Percentiles rank a stretch among this genome's conserved stretches.
These are phyloP conservation scores for Fusarium nanum DNA, from an alignment of 2,329 filamentous ascomycete genomes.

Conservation along the genomic window DNA sequence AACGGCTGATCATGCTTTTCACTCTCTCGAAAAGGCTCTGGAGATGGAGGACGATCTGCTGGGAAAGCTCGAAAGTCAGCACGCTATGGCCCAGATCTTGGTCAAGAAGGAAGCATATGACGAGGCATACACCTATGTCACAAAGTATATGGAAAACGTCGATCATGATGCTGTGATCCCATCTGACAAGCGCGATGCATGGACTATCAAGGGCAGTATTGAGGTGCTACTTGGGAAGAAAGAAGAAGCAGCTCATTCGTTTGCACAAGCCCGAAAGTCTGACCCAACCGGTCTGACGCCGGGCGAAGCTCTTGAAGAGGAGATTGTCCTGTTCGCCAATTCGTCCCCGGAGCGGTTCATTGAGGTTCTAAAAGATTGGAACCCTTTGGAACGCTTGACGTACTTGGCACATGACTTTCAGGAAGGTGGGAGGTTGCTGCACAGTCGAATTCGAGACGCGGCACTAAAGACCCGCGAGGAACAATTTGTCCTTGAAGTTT, in stretches of 20 bases:
- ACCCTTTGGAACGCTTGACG: slow-evolving; percentile 43
- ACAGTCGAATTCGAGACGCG: slow-evolving; percentile 21
- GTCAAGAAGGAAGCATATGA: too few relatives aligned
- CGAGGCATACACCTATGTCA: neutral
- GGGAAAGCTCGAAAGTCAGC: too few relatives aligned
- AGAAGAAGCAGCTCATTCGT: neutral
- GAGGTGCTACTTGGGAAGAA: neutral
- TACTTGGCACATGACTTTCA: slow-evolving; percentile 44
- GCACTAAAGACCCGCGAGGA: slow-evolving; percentile 35
- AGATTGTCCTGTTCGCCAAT: too few relatives aligned
- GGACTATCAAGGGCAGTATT: too few relatives aligned
- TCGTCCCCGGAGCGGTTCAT: too few relatives aligned
- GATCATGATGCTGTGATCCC: fast-evolving
- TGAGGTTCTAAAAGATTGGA: slow-evolving; percentile 42
- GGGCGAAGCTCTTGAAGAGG: neutral
- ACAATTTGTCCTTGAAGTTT: slow-evolving; percentile 39
- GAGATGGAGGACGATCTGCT: too few relatives aligned
- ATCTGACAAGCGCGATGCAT: too few relatives aligned
- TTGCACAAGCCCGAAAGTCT: neutral
- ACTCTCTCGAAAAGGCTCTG: too few relatives aligned
- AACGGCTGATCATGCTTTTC: too few relatives aligned
- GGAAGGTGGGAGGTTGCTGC: neutral
- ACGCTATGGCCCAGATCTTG: too few relatives aligned
- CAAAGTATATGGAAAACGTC: fast-evolving
- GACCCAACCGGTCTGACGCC: slow-evolving; percentile 1